Evolutionary conservation across 306 rosid species (phyloP), one percentile per base, ranked within the genome.

Genomic region (Quercus aquifolioides): DNA sequence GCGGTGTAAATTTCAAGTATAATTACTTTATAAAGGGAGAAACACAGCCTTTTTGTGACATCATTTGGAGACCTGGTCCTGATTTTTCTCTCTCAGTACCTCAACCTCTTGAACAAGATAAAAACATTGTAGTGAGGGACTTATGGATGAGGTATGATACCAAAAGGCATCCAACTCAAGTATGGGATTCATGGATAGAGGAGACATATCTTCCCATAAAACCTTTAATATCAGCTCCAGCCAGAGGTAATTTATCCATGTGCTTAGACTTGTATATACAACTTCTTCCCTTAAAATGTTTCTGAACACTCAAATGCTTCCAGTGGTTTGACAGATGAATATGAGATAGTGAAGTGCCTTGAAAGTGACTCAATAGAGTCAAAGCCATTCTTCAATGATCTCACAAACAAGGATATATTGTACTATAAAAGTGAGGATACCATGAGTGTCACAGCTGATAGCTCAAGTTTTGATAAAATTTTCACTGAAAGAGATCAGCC

Each of bases 251-350:
- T 79, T 84, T 73, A 77, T 85, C 86, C 83, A 68, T 83, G 55
- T 56, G 78, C 68, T 54, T 84, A 71, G 69, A 70, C 74, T 74
- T 69, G 43, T 75, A 74, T 79, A 74, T 41, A 74, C 74, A 84
- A 80, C 49, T 73, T 83, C 77, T 74, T 83, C 73, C 62, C 82
- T 72, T 79, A 85, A 84, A 84, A 80, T 95, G 97, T 88, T 86
- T 91, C 97, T 95, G 94, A 93, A 93, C 94, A 91, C 99, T 95
- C 94, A 95, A 91, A 91, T 93, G 91, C 88, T 88, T 93, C 87
- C 99, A 95, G 98, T 95, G 91, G 83, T 91, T 95, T 93, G 96
- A 91, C 98, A 95, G 98, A 89, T 91, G 93, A 90, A 62, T 83
- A 79, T 74, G 91, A 86, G 84, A 81, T 69, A 76, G 78, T 18